Percentiles rank a stretch among this genome's conserved stretches.
Evolutionary conservation across 129 eudicot species (phyloP).

Genomic region (Dittrichia graveolens): DNA sequence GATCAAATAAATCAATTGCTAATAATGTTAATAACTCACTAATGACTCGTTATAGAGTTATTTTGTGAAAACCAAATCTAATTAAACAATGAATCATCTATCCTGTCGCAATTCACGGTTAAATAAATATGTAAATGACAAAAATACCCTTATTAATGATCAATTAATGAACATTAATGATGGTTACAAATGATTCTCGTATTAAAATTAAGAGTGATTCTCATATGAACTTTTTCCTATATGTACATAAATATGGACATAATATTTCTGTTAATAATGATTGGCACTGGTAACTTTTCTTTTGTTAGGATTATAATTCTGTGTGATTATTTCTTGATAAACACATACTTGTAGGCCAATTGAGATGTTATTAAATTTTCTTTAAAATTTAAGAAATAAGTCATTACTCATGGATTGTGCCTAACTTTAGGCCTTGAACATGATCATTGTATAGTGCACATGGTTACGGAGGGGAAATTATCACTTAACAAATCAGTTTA

Average conservation of each 20-base stretch:
- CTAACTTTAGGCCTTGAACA: slow-evolving; percentile 41
- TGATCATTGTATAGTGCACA: slow-evolving; percentile 32
- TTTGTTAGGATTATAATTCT: not conserved
- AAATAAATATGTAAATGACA: no score
- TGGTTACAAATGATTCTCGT: no score
- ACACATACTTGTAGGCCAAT: not conserved
- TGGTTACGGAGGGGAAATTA: slow-evolving; percentile 29
- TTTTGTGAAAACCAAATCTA: no score
- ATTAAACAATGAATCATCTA: no score
- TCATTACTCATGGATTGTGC: slow-evolving; percentile 31
- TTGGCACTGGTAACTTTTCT: not conserved
- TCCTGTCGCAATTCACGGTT: no score
- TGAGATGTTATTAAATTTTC: not conserved
- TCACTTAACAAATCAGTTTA: not conserved
- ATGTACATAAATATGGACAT: not conserved
- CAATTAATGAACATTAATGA: no score
- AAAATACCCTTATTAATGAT: no score
- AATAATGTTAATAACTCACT: no score
- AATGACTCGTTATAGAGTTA: no score
- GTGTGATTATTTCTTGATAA: not conserved
- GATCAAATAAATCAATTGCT: no score
- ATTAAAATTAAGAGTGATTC: no score
- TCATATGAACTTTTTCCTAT: no score
- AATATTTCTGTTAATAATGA: not conserved
- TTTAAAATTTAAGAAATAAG: not conserved